These are phyloP conservation scores for Cichorium intybus DNA, from an alignment of 140 eudicot species.

Conservation along the genomic window DNA sequence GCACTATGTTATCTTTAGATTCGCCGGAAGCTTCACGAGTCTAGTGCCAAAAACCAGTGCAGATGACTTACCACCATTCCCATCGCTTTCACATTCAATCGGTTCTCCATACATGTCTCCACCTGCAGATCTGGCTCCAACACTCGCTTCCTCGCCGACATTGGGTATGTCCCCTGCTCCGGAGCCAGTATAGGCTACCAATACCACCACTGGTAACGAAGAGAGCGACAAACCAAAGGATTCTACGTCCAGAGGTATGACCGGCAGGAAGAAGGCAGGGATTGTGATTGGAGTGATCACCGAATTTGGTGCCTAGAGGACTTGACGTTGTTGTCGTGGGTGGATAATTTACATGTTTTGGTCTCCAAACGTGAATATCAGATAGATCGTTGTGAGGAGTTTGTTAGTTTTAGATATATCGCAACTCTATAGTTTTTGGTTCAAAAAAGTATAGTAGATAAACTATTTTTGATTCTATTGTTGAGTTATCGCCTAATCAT, in stretches of 20 bases:
- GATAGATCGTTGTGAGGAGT: too few relatives aligned
- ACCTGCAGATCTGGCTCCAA: constrained; percentile 21
- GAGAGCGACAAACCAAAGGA: background rate
- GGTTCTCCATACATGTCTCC: constrained; percentile 22
- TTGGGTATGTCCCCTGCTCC: background rate
- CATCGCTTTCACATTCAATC: constrained; percentile 23
- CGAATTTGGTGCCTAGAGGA: too few relatives aligned
- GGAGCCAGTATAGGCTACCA: background rate
- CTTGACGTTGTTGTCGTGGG: too few relatives aligned
- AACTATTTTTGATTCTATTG: too few relatives aligned
- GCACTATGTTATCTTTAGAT: constrained; percentile 2
- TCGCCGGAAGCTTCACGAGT: constrained; percentile 3
- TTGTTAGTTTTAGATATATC: too few relatives aligned
- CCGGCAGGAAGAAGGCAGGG: constrained; percentile 44
- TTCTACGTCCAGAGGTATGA: constrained; percentile 25
- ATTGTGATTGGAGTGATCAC: constrained; percentile 45
- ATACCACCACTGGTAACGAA: background rate
- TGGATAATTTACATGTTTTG: too few relatives aligned
- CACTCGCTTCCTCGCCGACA: constrained; percentile 18
- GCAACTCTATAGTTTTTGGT: too few relatives aligned
- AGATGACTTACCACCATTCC: constrained; percentile 6
- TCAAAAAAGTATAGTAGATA: too few relatives aligned
- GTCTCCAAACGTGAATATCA: too few relatives aligned
- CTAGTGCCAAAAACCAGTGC: constrained; percentile 22
- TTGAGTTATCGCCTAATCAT: too few relatives aligned